A percentile compares a stretch with the other conserved stretches of the same genome.
These are phyloP conservation scores for Chlorociboria aeruginascens DNA, from an alignment of 495 filamentous ascomycete species.

Conservation along the genomic window DNA sequence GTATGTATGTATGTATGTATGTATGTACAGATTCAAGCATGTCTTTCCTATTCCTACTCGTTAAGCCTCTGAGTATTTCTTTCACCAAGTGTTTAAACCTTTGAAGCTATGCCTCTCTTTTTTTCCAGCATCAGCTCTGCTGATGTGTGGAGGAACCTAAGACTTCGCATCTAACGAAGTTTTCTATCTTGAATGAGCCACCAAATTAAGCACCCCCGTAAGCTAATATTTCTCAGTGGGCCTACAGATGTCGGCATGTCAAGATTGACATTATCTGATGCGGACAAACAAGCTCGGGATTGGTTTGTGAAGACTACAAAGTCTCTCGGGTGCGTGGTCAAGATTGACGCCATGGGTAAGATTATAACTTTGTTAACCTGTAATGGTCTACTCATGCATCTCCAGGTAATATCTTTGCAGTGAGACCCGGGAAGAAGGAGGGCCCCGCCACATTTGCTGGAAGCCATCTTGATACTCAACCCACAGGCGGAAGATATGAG, in stretches of 20 bases:
- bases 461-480: slow-evolving; percentile 69
- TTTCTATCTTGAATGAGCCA: not conserved
- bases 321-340: slow-evolving; percentile 48
- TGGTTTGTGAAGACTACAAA: slow-evolving; percentile 63
- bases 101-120: no score
- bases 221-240: slow-evolving; percentile 25
- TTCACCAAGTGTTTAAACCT: no score
- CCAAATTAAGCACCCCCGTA: not conserved
- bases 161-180: not conserved
- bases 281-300: slow-evolving; percentile 58
- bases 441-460: slow-evolving; percentile 57
- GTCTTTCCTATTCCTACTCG: no score
- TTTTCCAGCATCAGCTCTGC: no score
- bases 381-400: not conserved
- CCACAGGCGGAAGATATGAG: slow-evolving; percentile 65
- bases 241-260: slow-evolving; percentile 54
- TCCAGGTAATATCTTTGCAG: slow-evolving; percentile 61
- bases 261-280: slow-evolving; percentile 53
- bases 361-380: not conserved
- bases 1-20: no score
- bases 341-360: slow-evolving; percentile 45
- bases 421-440: slow-evolving; percentile 44
- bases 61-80: no score
- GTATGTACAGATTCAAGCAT: no score
- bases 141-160: no score